Evolutionary conservation across 176 grass and related monocot genomes (phyloP).

Genomic region (Leersia perrieri): DNA sequence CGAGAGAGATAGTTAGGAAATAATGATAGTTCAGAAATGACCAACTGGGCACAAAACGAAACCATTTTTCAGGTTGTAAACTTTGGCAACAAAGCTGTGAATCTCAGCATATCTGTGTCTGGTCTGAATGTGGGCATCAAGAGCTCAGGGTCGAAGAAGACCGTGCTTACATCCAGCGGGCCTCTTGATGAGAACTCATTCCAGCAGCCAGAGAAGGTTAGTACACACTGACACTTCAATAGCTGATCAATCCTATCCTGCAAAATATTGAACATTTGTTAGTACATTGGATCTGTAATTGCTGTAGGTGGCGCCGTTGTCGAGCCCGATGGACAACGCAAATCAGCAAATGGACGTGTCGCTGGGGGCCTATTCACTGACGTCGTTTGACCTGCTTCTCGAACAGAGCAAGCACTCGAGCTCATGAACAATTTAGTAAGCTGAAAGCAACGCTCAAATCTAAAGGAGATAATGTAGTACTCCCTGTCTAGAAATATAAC

Average conservation of each 20-base stretch:
- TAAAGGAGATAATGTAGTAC: neutral
- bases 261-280: neutral
- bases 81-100: slow-evolving; percentile 54
- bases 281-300: neutral
- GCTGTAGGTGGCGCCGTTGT: slow-evolving; percentile 54
- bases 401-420: slow-evolving; percentile 37
- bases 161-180: slow-evolving; percentile 55
- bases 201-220: slow-evolving; percentile 60
- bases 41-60: neutral
- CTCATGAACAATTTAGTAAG: slow-evolving; percentile 13
- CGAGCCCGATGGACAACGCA: slow-evolving; percentile 22
- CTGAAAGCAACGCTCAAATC: neutral
- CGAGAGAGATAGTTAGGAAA: neutral
- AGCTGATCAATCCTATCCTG: neutral
- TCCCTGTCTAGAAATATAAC: no score
- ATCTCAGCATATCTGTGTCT: slow-evolving; percentile 50
- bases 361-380: slow-evolving; percentile 52
- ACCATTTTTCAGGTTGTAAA: slow-evolving; percentile 57
- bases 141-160: slow-evolving; percentile 48
- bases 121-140: slow-evolving; percentile 42
- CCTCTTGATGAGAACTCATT: slow-evolving; percentile 80
- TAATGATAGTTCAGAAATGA: neutral
- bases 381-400: slow-evolving; percentile 65
- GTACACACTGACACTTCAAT: neutral
- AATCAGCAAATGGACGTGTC: slow-evolving; percentile 50